Conservation (phyloP, 305 asterid species). For the Fraxinus floribunda region DNA sequence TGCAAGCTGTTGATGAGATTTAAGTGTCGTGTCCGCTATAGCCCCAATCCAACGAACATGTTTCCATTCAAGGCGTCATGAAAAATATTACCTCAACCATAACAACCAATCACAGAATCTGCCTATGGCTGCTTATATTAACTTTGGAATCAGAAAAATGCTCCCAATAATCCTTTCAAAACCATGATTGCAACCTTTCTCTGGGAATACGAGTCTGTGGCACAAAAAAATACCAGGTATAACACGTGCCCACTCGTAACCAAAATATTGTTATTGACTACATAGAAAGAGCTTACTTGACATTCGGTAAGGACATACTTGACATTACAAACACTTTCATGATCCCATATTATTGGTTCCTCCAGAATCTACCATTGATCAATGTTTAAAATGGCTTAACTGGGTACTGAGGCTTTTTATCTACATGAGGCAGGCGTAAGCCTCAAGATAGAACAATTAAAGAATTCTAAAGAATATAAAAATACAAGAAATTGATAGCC, state of each 20-base stretch:
- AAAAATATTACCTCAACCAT: neutral
- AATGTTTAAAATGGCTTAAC: neutral
- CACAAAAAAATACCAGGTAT: neutral
- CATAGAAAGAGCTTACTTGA: neutral
- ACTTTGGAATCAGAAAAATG: neutral
- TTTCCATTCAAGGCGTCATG: neutral
- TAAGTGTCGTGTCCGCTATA: neutral
- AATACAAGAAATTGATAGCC: neutral
- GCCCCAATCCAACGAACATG: neutral
- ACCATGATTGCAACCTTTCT: neutral
- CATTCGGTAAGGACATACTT: neutral
- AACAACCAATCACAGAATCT: neutral
- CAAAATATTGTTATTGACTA: neutral
- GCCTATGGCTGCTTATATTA: neutral
- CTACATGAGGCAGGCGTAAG: neutral
- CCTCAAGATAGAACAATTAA: neutral
- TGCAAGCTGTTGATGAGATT: neutral
- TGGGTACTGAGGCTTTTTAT: neutral
- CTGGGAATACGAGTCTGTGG: neutral
- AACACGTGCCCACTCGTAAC: neutral
- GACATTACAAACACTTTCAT: neutral
- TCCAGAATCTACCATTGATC: neutral
- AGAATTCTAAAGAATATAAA: neutral
- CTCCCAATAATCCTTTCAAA: neutral
- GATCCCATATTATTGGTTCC: neutral